Base-by-base conservation (phyloP, 2,329 filamentous ascomycete genomes). In the Camptophora hylomeconis region DNA sequence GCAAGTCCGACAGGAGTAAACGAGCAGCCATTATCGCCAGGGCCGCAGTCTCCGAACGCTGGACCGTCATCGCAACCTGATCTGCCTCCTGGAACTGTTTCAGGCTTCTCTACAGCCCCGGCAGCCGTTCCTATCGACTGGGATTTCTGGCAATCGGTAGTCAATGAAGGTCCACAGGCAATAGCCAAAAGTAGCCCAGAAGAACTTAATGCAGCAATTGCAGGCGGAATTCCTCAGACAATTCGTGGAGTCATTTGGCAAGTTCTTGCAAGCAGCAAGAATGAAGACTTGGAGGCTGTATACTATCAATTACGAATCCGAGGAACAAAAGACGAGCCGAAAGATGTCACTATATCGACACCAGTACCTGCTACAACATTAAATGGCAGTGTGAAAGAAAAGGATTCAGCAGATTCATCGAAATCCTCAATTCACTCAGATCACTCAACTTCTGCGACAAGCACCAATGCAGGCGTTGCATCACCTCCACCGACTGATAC, bases 171-270 rank as follows among this genome's bases (percentile, higher is more conserved):
- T 0, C 84, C 86, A 10, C 74, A 82, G 16, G 87, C 83, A 7
- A 80, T 95, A 27, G 80, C 82, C 7, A 74, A 82, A 35, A 84
- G 83, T 3, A 93, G 84, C 47, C 69, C 87, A 0, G 82, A 92
- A 45, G 86, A 94, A 51, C 61, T 98, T 33, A 93, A 87, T 49
- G 73, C 69, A 41, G 86, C 89, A 13, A 94, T 98, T 44, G 81
- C 87, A 27, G 80, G 78, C 20, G 89, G 89, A 17, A 98, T 98
- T 33, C 89, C 89, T 1, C 84, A 78, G 42, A 87, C 86, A 3
- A 93, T 98, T 37, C 76, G 89, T 34, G 92, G 89, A n/a, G 89
- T 98, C 2, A 86, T 98, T 28, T 98, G 89, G 89, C 89, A 98
- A 56, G 87, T 95, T 5, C 61, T 98, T 37, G 84, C 89, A 3